A percentile compares a stretch with the other conserved stretches of the same genome.
Evolutionary conservation across 441 rosid genomes (phyloP).

Genomic region (Sinapis alba): DNA sequence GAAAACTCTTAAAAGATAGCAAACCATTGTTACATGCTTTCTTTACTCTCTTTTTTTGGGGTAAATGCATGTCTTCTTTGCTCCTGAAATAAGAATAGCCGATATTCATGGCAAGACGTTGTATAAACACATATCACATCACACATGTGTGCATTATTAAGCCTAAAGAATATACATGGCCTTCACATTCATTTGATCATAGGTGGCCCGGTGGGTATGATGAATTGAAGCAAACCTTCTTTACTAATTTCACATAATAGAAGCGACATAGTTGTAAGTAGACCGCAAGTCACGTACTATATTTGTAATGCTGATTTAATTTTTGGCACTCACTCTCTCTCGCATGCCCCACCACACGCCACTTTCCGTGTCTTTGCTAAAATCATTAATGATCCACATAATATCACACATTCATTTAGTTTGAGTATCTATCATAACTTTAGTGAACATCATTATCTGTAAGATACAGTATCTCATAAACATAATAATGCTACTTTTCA

Average conservation of each 20-base stretch:
- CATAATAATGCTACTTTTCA: background rate
- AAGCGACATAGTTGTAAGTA: slow-evolving; percentile 34
- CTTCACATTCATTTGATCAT: slow-evolving; percentile 29
- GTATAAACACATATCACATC: background rate
- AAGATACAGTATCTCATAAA: background rate
- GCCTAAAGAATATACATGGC: background rate
- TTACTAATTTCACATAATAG: slow-evolving; percentile 19
- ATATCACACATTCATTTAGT: slow-evolving; percentile 14
- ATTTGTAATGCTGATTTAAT: slow-evolving; percentile 22
- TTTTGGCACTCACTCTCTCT: slow-evolving; percentile 23
- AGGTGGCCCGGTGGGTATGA: slow-evolving; percentile 9
- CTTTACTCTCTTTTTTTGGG: background rate
- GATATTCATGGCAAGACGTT: background rate
- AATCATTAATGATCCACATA: slow-evolving; percentile 7
- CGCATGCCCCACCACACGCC: slow-evolving; percentile 25
- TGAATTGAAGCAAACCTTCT: background rate
- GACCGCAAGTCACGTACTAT: slow-evolving; percentile 20
- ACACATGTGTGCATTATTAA: slow-evolving; percentile 1
- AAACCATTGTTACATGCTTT: background rate
- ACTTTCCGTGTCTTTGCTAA: slow-evolving; percentile 24
- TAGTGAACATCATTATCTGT: slow-evolving; percentile 5
- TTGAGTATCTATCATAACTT: slow-evolving; percentile 13
- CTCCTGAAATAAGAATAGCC: background rate
- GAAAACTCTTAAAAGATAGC: background rate
- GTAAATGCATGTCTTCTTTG: background rate